Evolutionary conservation across 2,329 filamentous ascomycete species (phyloP).

Genomic region (Trichoderma sp.): DNA sequence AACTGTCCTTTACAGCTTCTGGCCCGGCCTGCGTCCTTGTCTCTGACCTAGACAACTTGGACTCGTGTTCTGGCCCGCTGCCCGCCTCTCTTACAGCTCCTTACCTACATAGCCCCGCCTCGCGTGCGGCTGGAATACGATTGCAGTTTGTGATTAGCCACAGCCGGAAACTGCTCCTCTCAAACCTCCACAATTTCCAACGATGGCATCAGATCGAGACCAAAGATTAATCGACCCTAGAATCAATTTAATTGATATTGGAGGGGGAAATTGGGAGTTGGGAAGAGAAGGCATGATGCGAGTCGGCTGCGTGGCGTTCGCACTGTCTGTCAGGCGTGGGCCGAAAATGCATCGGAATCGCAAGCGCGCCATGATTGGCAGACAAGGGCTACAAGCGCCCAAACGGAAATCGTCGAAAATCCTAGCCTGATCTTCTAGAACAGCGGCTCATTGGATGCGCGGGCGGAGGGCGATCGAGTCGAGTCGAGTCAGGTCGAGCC

Average conservation of each 20-base stretch:
- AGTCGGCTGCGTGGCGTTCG: conserved; percentile 27
- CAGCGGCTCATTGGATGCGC: conserved; percentile 24
- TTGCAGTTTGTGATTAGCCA: conserved; percentile 4
- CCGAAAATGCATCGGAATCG: conserved; percentile 43
- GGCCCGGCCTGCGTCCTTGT: too few species aligned
- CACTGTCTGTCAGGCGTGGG: conserved; percentile 38
- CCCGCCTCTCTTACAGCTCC: neutral
- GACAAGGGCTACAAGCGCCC: conserved; percentile 6
- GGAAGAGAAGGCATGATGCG: neutral
- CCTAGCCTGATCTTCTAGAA: conserved; percentile 31
- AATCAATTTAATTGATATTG: too few species aligned
- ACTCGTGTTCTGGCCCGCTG: neutral
- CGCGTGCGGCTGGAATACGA: conserved; percentile 17
- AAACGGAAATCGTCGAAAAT: conserved; percentile 14
- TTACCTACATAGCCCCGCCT: neutral
- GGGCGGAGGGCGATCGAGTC: neutral
- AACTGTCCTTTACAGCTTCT: too few species aligned
- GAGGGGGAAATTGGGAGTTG: neutral
- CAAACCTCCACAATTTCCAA: neutral
- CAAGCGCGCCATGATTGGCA: conserved; percentile 17
- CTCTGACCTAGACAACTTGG: too few species aligned
- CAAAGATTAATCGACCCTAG: neutral
- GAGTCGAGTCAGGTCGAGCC: neutral
- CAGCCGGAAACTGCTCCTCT: neutral
- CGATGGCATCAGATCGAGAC: conserved; percentile 6